A percentile compares a stretch with the other conserved stretches of the same genome.
phyloP scores from a whole-genome alignment of 192 early-diverging fungal genomes.

The Coemansia sp. region DNA sequence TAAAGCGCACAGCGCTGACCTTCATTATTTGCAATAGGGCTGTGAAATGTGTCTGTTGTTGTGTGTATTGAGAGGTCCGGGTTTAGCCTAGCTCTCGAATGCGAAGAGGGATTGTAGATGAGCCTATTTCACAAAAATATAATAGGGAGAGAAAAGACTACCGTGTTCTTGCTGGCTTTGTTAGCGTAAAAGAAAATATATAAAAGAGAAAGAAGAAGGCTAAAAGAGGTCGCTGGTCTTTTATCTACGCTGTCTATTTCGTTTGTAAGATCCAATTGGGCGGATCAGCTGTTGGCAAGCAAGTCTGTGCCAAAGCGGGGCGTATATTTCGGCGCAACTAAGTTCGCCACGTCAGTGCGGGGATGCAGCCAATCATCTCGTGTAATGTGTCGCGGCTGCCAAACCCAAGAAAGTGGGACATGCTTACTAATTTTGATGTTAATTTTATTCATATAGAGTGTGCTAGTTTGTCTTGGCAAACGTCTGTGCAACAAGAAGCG shows the following conservation, averaged over 20 bases:
- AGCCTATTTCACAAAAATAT: not conserved
- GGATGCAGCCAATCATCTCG: slow-evolving; percentile 18
- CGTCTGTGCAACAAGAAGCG: slow-evolving; percentile 91
- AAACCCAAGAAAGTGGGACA: not conserved
- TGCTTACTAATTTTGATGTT: not conserved
- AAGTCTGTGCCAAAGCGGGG: not conserved
- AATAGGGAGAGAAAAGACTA: not conserved
- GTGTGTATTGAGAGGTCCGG: slow-evolving; percentile 3
- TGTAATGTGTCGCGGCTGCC: not conserved
- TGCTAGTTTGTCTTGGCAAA: slow-evolving; percentile 67
- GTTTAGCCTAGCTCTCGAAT: not conserved
- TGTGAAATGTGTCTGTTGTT: slow-evolving; percentile 1
- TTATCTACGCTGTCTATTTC: slow-evolving; percentile 1
- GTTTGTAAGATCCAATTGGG: not conserved
- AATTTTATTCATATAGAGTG: not conserved
- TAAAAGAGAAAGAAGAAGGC: not conserved
- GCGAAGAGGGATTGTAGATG: not conserved
- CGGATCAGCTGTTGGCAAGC: not conserved
- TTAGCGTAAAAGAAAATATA: not conserved
- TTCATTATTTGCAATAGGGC: slow-evolving; percentile 27
- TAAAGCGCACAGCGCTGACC: slow-evolving; percentile 28
- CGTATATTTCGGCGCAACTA: not conserved
- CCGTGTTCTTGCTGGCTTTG: not conserved
- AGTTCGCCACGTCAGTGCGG: slow-evolving; percentile 29
- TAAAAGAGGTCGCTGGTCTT: not conserved